These are phyloP conservation scores for Amyloporia xantha DNA, from an alignment of 768 basidiomycete genomes.

Conservation along the genomic window DNA sequence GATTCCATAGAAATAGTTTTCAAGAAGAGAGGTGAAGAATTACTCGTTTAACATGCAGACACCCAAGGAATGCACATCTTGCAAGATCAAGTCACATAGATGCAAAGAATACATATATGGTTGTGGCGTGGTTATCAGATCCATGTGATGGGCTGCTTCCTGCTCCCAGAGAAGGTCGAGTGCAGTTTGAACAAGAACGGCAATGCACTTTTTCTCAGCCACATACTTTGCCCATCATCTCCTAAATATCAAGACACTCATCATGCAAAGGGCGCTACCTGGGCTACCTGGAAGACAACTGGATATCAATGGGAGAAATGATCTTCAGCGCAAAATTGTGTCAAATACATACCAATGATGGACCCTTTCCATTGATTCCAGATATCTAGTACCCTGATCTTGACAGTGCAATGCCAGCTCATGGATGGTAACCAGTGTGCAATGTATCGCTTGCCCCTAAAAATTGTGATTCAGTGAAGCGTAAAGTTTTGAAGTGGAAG, in stretches of 20 bases:
- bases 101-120: constrained; percentile 80
- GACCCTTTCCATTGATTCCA: constrained; percentile 66
- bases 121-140: constrained; percentile 65
- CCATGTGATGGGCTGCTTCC: constrained; percentile 76
- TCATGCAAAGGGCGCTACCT: constrained; percentile 16
- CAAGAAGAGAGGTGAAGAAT: no score
- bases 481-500: constrained; percentile 1
- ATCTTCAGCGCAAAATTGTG: no score
- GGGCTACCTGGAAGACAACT: constrained; percentile 1
- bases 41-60: no score
- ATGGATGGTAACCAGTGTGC: constrained; percentile 70
- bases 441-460: constrained; percentile 65
- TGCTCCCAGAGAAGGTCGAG: constrained; percentile 77
- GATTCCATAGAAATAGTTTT: no score
- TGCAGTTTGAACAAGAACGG: constrained; percentile 70
- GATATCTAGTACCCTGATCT: constrained; percentile 55
- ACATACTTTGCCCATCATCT: constrained; percentile 42
- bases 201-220: constrained; percentile 58
- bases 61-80: constrained; percentile 78
- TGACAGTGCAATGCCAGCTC: no score
- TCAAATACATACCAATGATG: constrained; percentile 51
- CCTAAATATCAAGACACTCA: constrained; percentile 22
- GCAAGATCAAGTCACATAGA: constrained; percentile 78
- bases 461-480: constrained; percentile 1
- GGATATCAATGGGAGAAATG: constrained; percentile 1